Evolutionary conservation across 108 stramenopile genomes (phyloP), one percentile per base, ranked within the genome.

Genomic region (Skeletonema menzelii): DNA sequence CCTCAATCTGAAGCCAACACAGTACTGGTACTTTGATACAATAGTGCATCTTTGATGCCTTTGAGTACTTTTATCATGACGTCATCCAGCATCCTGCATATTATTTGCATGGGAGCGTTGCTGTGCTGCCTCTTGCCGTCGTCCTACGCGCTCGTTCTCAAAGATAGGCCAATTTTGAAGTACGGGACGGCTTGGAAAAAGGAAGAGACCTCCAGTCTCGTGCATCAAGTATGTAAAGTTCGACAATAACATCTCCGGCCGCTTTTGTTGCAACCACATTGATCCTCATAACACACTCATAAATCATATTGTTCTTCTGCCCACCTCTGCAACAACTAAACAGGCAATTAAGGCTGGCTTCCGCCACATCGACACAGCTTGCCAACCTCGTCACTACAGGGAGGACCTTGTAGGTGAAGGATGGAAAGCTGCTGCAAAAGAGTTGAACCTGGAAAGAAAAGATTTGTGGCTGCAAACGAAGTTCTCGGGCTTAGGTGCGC

Each of bases 101-200:
- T 35, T n/a, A 17, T 19, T 24, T 24, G 20, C 47, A 49, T 53
- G 49, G 19, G 19, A 53, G 49, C 22, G 19, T 8, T 22, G 17
- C 20, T 20, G 49, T 22, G 20, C 19, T 7, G 2, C 7, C 22
- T 53, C 49, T 20, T 53, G 22, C 49, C 49, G 7, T 24, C 49
- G 7, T 53, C 49, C 8, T 22, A 8, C 22, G 49, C 49, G 22
- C 49, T 53, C n/a, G 49, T 56, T 44, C 72, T 80, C 15, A 37
- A 26, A 5, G 72, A 80, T 65, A 61, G 68, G 12, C 79, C 79
- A 37, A 62, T 61, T 22, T 68, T 80, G 5, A 73, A 73, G 59
- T 87, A 87, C 27, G 84, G 86, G n/a, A 86, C 87, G 1, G 87
- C 87, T 0, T 88, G 87, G 87, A 88, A 88, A 63, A 83, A 86